A percentile compares a stretch with the other conserved stretches of the same genome.
phyloP scores from a whole-genome alignment of 2,329 filamentous ascomycete genomes.

The Sarocladium strictum region DNA sequence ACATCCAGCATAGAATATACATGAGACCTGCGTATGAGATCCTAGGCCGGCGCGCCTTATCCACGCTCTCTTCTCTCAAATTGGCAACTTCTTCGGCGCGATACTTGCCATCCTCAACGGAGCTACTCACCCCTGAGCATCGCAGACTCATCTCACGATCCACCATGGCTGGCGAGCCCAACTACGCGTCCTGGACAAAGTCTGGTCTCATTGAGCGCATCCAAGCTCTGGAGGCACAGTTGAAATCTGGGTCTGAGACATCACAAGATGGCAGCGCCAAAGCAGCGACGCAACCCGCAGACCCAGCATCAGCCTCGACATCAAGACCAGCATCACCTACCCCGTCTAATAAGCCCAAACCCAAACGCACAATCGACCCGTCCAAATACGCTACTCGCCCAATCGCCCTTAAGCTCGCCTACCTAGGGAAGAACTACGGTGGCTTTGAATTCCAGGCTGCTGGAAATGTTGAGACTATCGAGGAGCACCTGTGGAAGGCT shows the following conservation, averaged over 20 bases:
- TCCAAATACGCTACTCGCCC: slow-evolving; percentile 75
- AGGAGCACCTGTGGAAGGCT: slow-evolving; percentile 91
- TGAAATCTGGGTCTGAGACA: slow-evolving; percentile 33
- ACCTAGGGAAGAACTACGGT: slow-evolving; percentile 85
- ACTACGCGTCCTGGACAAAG: slow-evolving; percentile 64
- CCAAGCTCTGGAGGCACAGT: slow-evolving; percentile 58
- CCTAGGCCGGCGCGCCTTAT: slow-evolving; percentile 3
- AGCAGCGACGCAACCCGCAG: slow-evolving; percentile 8
- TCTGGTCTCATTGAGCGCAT: slow-evolving; percentile 64
- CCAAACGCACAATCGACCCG: slow-evolving; percentile 61
- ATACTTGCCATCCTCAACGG: neutral
- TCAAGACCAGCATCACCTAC: slow-evolving; percentile 7
- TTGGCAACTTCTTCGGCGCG: neutral
- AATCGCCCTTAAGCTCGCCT: slow-evolving; percentile 90
- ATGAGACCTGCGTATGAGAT: neutral
- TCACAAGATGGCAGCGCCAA: neutral
- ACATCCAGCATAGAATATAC: neutral
- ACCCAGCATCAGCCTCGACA: slow-evolving; percentile 10
- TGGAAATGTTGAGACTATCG: slow-evolving; percentile 72
- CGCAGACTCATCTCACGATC: slow-evolving; percentile 9
- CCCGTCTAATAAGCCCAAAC: slow-evolving; percentile 30
- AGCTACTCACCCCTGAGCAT: slow-evolving; percentile 8
- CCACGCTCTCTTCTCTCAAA: neutral
- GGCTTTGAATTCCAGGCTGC: slow-evolving; percentile 83
- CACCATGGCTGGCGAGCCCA: slow-evolving; percentile 25